Percentiles rank a stretch among this genome's conserved stretches.
phyloP scores from a whole-genome alignment of 805 yeast species.

The Kodamaea hsintzibuensis region DNA sequence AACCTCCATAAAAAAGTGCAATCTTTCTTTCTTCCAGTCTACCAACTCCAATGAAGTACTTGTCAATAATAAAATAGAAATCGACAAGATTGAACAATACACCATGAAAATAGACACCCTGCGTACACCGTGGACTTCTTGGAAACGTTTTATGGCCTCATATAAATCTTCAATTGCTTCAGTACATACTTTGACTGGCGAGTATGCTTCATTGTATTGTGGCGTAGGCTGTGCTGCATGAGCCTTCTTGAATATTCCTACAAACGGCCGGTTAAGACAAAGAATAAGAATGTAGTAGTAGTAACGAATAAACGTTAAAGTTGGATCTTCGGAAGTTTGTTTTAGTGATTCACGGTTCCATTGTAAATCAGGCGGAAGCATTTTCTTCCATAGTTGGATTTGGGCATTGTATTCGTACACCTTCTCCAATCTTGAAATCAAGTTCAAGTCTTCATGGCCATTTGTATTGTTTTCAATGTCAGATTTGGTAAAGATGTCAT shows the following conservation, averaged over 20 bases:
- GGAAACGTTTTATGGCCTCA: constrained; percentile 38
- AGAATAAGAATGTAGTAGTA: constrained; percentile 58
- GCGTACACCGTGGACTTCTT: constrained; percentile 38
- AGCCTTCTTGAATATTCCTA: constrained; percentile 33
- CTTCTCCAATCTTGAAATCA: constrained; percentile 39
- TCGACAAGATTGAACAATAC: constrained; percentile 47
- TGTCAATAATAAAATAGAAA: constrained; percentile 41
- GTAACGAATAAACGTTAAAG: constrained; percentile 51
- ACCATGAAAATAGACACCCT: constrained; percentile 48
- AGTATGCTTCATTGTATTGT: constrained; percentile 18
- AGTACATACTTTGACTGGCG: constrained; percentile 37
- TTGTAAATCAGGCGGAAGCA: constrained; percentile 47
- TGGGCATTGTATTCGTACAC: constrained; percentile 49
- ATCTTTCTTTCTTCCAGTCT: constrained; percentile 25
- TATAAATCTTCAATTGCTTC: constrained; percentile 45
- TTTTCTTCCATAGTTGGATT: constrained; percentile 52
- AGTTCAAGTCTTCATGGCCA: constrained; percentile 42
- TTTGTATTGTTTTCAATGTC: constrained; percentile 29
- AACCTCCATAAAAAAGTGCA: constrained; percentile 42
- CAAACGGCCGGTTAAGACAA: constrained; percentile 63
- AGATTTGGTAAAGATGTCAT: constrained; percentile 44
- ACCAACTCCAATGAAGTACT: constrained; percentile 28
- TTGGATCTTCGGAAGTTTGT: constrained; percentile 52
- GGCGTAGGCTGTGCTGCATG: constrained; percentile 6
- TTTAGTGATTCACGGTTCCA: constrained; percentile 49